Percentiles rank a stretch among this genome's conserved stretches.
Evolutionary conservation across 257 asterid species (phyloP).

Genomic region (Lavandula angustifolia): DNA sequence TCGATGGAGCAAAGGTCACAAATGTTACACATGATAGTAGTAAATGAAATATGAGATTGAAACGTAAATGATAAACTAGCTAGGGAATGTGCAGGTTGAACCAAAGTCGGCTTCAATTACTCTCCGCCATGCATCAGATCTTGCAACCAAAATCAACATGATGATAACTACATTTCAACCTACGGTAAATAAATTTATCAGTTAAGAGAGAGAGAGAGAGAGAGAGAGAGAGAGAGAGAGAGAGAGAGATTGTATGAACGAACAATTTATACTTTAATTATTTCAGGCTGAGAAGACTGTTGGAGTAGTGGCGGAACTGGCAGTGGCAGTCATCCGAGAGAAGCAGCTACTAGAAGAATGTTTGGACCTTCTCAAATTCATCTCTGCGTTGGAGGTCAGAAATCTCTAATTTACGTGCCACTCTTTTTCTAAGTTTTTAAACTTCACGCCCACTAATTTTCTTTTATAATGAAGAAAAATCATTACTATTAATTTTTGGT

Average conservation of each 20-base stretch:
- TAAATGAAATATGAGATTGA: neutral
- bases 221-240: too few relatives aligned
- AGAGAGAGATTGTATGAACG: too few relatives aligned
- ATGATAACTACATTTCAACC: conserved; percentile 44
- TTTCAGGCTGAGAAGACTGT: conserved; percentile 48
- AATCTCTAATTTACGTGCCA: too few relatives aligned
- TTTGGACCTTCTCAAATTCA: conserved; percentile 59
- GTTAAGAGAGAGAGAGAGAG: too few relatives aligned
- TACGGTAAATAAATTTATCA: conserved; percentile 36
- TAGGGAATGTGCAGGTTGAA: conserved; percentile 47
- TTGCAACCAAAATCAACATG: conserved; percentile 50
- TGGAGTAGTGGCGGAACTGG: conserved; percentile 47
- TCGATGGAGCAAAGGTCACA: conserved; percentile 76
- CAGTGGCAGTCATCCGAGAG: conserved; percentile 65
- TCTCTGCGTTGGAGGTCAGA: conserved; percentile 64
- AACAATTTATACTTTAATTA: too few relatives aligned
- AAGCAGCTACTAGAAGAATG: conserved; percentile 74
- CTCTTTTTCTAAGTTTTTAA: neutral
- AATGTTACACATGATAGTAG: too few relatives aligned
- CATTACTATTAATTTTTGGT: neutral
- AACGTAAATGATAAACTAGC: neutral
- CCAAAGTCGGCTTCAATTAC: conserved; percentile 42
- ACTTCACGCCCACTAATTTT: too few relatives aligned
- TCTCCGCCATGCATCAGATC: conserved; percentile 57
- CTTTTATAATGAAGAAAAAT: too few relatives aligned